phyloP scores from a whole-genome alignment of 2,329 filamentous ascomycete species.

The Ceratocystis lukuohia region DNA sequence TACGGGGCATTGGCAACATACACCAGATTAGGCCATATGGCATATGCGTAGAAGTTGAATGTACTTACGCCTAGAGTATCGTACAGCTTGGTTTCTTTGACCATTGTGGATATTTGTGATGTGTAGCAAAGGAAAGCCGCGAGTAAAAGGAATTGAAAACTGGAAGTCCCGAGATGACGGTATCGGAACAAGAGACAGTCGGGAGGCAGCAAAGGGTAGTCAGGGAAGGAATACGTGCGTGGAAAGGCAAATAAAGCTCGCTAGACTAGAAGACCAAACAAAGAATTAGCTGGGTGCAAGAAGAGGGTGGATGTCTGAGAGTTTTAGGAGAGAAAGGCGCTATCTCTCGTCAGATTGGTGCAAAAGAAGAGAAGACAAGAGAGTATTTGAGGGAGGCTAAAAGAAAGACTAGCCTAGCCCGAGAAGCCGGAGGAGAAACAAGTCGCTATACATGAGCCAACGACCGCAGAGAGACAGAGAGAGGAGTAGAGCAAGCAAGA shows the following conservation, averaged over 20 bases:
- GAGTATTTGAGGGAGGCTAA: background rate
- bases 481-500: background rate
- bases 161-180: background rate
- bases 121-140: background rate
- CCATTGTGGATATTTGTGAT: constrained; percentile 37
- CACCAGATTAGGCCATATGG: too few relatives aligned
- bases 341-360: background rate
- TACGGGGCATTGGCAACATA: background rate
- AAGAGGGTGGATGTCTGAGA: too few relatives aligned
- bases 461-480: background rate
- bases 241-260: background rate
- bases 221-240: background rate
- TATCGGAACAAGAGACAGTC: background rate
- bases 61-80: constrained; percentile 59
- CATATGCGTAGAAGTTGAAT: background rate
- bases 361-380: background rate
- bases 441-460: too few relatives aligned
- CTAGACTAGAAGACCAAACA: background rate
- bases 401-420: background rate
- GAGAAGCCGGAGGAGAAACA: background rate
- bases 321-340: too few relatives aligned
- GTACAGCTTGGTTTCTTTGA: constrained; percentile 68
- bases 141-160: background rate
- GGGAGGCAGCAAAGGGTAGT: background rate
- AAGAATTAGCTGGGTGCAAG: background rate